These are phyloP conservation scores for Arabis alpina DNA, from an alignment of 345 rosid species.

Conservation along the genomic window DNA sequence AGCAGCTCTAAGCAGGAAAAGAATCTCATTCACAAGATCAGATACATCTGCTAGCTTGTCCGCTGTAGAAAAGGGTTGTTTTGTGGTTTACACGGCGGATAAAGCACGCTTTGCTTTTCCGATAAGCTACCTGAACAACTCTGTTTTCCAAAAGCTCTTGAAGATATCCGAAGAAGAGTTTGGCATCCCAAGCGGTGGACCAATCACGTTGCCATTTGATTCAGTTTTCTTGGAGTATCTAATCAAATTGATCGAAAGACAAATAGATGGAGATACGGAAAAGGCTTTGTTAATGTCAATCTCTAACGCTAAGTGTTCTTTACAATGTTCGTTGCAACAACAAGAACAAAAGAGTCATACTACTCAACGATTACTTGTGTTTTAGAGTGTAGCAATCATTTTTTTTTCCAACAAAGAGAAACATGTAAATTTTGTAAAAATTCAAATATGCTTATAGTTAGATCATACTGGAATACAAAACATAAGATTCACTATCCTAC, in stretches of 20 bases:
- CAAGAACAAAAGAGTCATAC: not conserved
- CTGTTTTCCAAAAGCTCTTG: constrained; percentile 44
- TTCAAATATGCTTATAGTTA: no score
- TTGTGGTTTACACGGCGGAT: constrained; percentile 46
- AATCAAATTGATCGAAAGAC: constrained; percentile 18
- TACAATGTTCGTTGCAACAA: constrained; percentile 20
- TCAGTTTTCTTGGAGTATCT: constrained; percentile 38
- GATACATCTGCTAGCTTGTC: not conserved
- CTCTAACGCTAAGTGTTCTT: constrained; percentile 20
- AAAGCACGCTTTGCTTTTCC: constrained; percentile 35
- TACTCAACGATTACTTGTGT: constrained; percentile 10
- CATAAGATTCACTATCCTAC: no score
- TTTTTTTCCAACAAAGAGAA: no score
- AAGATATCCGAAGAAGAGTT: constrained; percentile 50
- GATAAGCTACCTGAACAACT: constrained; percentile 29
- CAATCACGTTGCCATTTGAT: constrained; percentile 49
- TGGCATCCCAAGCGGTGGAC: constrained; percentile 39
- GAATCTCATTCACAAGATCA: not conserved
- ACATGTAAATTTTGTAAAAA: no score
- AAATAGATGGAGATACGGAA: constrained; percentile 41
- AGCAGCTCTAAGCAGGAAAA: not conserved
- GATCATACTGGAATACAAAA: no score
- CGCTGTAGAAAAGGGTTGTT: constrained; percentile 37
- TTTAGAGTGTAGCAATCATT: no score
- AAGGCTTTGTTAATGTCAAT: constrained; percentile 39